Percentiles rank a stretch among this genome's conserved stretches.
Conservation (phyloP, 192 early-diverging fungal genomes). For the Backusella parvicylindrica region DNA sequence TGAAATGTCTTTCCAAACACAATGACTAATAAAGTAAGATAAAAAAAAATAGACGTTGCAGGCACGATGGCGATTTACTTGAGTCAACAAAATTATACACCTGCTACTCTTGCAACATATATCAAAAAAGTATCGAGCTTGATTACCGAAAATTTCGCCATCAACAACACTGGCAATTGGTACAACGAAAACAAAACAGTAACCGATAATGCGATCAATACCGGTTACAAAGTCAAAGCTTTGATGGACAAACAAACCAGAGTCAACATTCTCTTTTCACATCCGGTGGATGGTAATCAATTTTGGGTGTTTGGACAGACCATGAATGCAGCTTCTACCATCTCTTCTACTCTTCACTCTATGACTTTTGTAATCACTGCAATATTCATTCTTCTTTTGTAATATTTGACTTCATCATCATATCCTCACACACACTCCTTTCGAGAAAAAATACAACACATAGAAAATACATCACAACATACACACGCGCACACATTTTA, state of each 20-base stretch:
- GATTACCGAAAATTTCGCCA: constrained; percentile 19
- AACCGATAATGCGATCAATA: constrained; percentile 20
- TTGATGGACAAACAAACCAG: not conserved
- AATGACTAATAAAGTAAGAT: not conserved
- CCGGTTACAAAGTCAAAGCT: constrained; percentile 11
- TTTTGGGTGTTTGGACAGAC: constrained; percentile 20
- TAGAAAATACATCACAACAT: not conserved
- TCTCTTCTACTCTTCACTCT: not conserved
- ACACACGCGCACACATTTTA: not conserved
- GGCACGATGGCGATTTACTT: constrained; percentile 50
- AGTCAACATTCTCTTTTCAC: constrained; percentile 25
- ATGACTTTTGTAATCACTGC: not conserved
- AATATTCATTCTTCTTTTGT: not conserved
- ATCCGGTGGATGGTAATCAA: constrained; percentile 15
- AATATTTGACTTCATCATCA: not conserved
- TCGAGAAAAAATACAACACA: not conserved
- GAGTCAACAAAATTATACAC: constrained; percentile 33
- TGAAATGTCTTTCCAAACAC: not conserved
- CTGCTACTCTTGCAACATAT: constrained; percentile 13
- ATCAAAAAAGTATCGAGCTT: constrained; percentile 27
- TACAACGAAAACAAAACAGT: constrained; percentile 29
- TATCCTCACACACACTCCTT: not conserved
- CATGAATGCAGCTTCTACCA: not conserved
- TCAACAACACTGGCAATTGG: constrained; percentile 13
- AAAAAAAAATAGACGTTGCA: constrained; percentile 32